Conservation (phyloP, 345 rosid genomes). For the Moricandia moricandioides region DNA sequence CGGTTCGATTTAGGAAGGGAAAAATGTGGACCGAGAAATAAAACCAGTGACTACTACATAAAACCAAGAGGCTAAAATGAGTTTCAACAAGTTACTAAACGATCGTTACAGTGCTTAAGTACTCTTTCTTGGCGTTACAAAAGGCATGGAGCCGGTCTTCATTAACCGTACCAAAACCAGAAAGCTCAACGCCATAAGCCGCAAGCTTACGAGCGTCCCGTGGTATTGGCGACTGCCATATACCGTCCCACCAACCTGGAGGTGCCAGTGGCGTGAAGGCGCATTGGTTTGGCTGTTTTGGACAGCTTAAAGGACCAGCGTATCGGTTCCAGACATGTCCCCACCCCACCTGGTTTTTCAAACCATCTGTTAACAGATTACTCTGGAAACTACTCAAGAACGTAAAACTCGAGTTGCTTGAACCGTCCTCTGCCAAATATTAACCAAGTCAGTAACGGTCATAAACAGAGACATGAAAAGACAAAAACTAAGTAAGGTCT, state of each 20-base stretch:
- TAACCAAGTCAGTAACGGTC: background rate
- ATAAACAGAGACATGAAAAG: background rate
- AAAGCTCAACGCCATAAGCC: slow-evolving; percentile 65
- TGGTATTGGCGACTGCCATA: slow-evolving; percentile 89
- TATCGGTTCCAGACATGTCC: slow-evolving; percentile 97
- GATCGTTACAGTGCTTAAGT: slow-evolving; percentile 48
- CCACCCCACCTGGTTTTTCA: slow-evolving; percentile 84
- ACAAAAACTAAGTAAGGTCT: background rate
- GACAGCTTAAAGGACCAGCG: slow-evolving; percentile 90
- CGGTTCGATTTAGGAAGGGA: background rate
- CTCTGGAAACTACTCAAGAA: slow-evolving; percentile 90
- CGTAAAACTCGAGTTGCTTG: slow-evolving; percentile 51
- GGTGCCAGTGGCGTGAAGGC: slow-evolving; percentile 88
- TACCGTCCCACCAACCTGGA: slow-evolving; percentile 97
- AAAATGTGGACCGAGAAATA: background rate
- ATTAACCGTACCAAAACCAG: slow-evolving; percentile 72
- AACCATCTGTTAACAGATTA: slow-evolving; percentile 61
- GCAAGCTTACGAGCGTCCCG: slow-evolving; percentile 66
- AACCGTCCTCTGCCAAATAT: slow-evolving; percentile 56
- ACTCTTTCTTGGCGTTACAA: slow-evolving; percentile 61
- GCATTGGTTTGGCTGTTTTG: slow-evolving; percentile 69
- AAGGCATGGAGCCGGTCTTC: slow-evolving; percentile 54
- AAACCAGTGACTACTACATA: slow-evolving; percentile 1
- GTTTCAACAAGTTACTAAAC: slow-evolving; percentile 26
- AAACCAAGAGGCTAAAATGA: background rate